These are phyloP conservation scores for Apiospora pterosperma DNA, from an alignment of 2,329 filamentous ascomycete species.

Conservation along the genomic window DNA sequence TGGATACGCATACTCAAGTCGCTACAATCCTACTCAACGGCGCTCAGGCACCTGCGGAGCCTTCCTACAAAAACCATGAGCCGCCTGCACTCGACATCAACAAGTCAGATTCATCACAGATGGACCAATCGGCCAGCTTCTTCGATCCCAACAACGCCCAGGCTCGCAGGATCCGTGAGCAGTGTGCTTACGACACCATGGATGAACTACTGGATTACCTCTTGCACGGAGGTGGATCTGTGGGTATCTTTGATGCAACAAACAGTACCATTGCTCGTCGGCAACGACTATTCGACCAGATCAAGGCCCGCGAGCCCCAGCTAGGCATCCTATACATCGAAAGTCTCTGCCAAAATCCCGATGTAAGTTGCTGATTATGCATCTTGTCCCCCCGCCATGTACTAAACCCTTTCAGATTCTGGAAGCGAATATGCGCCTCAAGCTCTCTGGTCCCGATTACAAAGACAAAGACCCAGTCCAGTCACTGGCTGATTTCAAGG, in stretches of 20 bases:
- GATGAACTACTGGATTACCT: constrained; percentile 92
- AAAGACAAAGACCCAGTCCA: constrained; percentile 85
- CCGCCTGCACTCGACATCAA: constrained; percentile 36
- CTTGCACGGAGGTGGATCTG: constrained; percentile 74
- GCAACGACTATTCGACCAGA: constrained; percentile 77
- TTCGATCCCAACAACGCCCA: constrained; percentile 87
- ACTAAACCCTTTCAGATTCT: constrained; percentile 54
- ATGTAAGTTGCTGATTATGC: constrained; percentile 35
- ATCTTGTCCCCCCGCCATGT: neutral
- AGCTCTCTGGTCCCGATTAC: constrained; percentile 94
- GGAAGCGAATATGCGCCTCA: constrained; percentile 95
- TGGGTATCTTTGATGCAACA: constrained; percentile 94
- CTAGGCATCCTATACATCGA: constrained; percentile 94
- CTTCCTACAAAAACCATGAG: constrained; percentile 34
- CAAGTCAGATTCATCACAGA: constrained; percentile 34
- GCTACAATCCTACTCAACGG: constrained; percentile 59
- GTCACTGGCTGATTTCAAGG: constrained; percentile 87
- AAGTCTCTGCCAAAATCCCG: constrained; percentile 83
- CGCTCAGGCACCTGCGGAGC: constrained; percentile 22
- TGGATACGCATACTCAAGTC: constrained; percentile 47
- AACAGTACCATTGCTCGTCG: constrained; percentile 90
- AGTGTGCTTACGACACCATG: constrained; percentile 86
- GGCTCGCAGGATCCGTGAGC: constrained; percentile 80
- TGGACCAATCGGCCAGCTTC: constrained; percentile 89
- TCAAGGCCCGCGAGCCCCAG: constrained; percentile 78